These are phyloP conservation scores for Ambrosia hybrid DNA, from an alignment of 140 eudicot genomes.

Conservation along the genomic window DNA sequence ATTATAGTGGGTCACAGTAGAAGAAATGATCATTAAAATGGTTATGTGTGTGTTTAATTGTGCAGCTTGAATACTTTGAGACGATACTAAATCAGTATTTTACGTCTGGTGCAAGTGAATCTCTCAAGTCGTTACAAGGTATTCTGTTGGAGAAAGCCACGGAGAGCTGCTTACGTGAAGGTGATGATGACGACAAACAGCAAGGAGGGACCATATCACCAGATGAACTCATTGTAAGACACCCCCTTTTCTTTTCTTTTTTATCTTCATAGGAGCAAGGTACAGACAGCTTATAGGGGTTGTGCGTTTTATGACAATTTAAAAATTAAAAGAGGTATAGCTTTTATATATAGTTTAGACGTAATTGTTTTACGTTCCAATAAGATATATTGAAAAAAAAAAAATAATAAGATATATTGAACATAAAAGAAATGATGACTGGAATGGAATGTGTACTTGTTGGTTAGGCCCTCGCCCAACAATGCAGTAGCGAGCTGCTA, in stretches of 20 bases:
- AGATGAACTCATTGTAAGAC: slow-evolving; percentile 41
- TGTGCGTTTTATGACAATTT: no score
- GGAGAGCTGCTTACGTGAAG: slow-evolving; percentile 38
- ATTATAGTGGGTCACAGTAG: neutral
- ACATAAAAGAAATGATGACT: neutral
- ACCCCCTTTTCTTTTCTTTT: neutral
- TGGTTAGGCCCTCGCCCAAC: slow-evolving; percentile 44
- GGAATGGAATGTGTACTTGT: neutral
- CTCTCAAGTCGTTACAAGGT: slow-evolving; percentile 86
- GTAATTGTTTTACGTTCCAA: neutral
- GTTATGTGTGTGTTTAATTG: neutral
- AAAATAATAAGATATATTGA: neutral
- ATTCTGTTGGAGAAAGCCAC: slow-evolving; percentile 42
- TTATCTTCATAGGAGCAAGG: neutral
- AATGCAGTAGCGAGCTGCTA: slow-evolving; percentile 38
- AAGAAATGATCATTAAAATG: neutral
- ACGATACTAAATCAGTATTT: slow-evolving; percentile 57
- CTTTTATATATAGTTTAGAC: no score
- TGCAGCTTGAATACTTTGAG: slow-evolving; percentile 60
- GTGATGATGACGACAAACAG: slow-evolving; percentile 53
- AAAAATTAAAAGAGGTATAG: no score
- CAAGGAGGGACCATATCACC: slow-evolving; percentile 35
- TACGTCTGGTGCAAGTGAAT: slow-evolving; percentile 78
- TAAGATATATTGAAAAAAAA: no score
- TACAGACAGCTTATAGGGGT: no score